Evolutionary conservation across 352 stramenopile genomes (phyloP), one percentile per base, ranked within the genome.

Genomic region (Plasmopara viticola): DNA sequence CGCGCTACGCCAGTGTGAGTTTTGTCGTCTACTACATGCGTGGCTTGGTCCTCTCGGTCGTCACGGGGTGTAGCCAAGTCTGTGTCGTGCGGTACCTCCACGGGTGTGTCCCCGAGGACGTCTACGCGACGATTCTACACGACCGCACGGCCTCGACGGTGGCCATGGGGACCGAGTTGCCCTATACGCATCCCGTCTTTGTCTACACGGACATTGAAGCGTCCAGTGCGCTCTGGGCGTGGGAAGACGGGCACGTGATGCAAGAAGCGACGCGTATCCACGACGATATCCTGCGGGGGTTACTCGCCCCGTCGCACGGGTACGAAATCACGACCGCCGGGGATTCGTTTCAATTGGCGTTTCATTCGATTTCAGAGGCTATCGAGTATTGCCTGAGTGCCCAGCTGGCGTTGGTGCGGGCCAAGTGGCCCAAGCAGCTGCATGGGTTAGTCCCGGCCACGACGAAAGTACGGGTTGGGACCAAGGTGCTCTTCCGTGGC

Each of bases 281-380:
- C 42, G 70, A 80, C 35, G 56, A 74, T 44, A 66, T 79, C 44
- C 13, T 79, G 1, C 53, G 66, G 31, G 18, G 45, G 1, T 31
- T 63, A 2, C 47, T 76, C 31, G 35, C 64, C 28, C 57, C 60
- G 6, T 64, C 84, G 47, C 65, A 64, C 17, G 77, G 77, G 0
- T 88, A 88, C 45, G 78, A 88, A 47, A 82, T 88, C 54, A 85
- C 77, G 18, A 88, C 77, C 0, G 64, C 58, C 0, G 77, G 77
- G 13, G 77, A 87, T 42, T 64, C 77, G 1, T 87, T 87, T 40
- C 77, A 86, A 44, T 42, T 87, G 3, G 72, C 69, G 0, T 87
- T 87, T 15, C 76, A 79, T 41, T 77, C 62, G 10, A 74, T 84
- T 25, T 51, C 49, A 17, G 76, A 87, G 30, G 76, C 76, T 0